Evolutionary conservation across 2,329 filamentous ascomycete species (phyloP), one percentile per base, ranked within the genome.

Genomic region (Pestalotiopsis fici): DNA sequence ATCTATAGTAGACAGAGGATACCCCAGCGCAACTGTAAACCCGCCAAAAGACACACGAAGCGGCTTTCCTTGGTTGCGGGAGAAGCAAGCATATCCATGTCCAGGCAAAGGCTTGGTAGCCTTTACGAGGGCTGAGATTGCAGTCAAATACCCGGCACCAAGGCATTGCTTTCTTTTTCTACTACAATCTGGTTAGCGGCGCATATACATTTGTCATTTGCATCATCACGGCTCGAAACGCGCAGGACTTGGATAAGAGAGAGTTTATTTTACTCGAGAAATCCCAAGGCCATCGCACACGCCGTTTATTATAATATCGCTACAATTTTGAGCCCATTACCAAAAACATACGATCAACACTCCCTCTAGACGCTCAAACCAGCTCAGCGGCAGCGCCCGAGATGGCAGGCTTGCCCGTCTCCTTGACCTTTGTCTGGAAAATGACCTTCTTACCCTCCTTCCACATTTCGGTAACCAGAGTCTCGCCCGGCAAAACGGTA

Each of bases 391-490:
- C 94, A 5, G 90, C 94, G 23, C 92, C 93, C 28, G 89, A 89
- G 78, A 97, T 97, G 69, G 92, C 93, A 74, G 93, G 83, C 87
- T 97, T 97, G 75, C 94, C 94, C 65, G 94, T 97, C 87, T 97
- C 94, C 83, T 95, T 94, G 71, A 97, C 93, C 81, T 90, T 94
- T 66, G 89, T 88, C 86, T 97, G 93, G 87, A 97, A 97, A 70
- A 95, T 82, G 66, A 97, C 87, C 78, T 88, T 90, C 75, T 87
- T 87, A 61, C 90, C 91, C 75, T 97, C 93, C 83, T 92, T 94
- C 94, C 94, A 97, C 93, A 97, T 95, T 86, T 97, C 94, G 6
- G 94, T 97, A 70, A 93, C 87, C 66, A 97, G 86, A n/a, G 93
- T 97, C 87, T 97, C 91, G 15, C 94, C 94, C 0, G 93, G 94